A percentile compares a stretch with the other conserved stretches of the same genome.
These are phyloP conservation scores for Penicillium sclerotiorum DNA, from an alignment of 2,329 filamentous ascomycete genomes.

Conservation along the genomic window DNA sequence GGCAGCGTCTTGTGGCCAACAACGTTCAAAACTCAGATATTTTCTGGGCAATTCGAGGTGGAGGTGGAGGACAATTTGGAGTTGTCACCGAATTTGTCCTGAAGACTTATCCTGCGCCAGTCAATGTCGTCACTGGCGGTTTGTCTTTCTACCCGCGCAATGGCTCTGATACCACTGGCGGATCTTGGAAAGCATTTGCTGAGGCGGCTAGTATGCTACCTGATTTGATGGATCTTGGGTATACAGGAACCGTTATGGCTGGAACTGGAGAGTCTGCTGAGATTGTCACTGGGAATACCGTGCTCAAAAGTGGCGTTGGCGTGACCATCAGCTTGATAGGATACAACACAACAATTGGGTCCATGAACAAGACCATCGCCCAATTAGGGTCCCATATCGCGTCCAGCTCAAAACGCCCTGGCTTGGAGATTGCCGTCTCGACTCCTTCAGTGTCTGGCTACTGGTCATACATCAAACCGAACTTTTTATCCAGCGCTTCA, in stretches of 20 bases:
- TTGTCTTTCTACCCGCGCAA: conserved; percentile 12
- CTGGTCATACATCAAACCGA: neutral
- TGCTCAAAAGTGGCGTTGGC: conserved; percentile 7
- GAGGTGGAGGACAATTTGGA: conserved; percentile 38
- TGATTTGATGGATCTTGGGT: conserved; percentile 34
- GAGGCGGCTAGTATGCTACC: conserved; percentile 26
- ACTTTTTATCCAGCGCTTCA: neutral
- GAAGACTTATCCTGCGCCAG: conserved; percentile 16
- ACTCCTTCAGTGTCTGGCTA: neutral
- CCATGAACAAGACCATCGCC: conserved; percentile 20
- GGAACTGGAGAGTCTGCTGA: neutral
- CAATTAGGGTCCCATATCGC: conserved; percentile 21
- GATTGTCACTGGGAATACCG: neutral
- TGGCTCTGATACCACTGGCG: conserved; percentile 19
- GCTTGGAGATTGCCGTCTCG: neutral
- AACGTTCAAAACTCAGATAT: conserved; percentile 48
- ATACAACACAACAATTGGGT: conserved; percentile 27
- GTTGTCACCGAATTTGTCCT: conserved; percentile 27
- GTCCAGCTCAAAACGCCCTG: neutral
- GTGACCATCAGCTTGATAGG: conserved; percentile 20
- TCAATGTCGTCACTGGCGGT: conserved; percentile 18
- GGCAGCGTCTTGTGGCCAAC: conserved; percentile 39
- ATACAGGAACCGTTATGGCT: conserved; percentile 18
- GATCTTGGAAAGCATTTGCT: conserved; percentile 38
- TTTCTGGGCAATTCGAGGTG: conserved; percentile 56